phyloP scores from a whole-genome alignment of 768 basidiomycete genomes.

The Xerocomellus intermedius region DNA sequence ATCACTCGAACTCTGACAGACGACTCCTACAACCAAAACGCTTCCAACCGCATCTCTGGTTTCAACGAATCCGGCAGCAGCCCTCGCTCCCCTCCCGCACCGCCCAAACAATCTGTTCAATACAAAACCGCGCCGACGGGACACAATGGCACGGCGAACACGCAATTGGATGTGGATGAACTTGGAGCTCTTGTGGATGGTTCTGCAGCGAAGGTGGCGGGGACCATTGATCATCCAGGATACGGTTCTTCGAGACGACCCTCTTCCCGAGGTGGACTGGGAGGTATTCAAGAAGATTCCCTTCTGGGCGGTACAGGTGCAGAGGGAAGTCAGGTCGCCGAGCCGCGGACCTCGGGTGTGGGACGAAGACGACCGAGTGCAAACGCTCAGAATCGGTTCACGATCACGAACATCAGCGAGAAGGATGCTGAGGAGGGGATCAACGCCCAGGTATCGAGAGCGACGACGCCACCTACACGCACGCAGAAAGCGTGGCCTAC shows the following conservation, averaged over 20 bases:
- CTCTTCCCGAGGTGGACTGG: slow-evolving; percentile 15
- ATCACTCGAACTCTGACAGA: slow-evolving; percentile 20
- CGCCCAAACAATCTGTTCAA: slow-evolving; percentile 21
- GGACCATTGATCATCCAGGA: slow-evolving; percentile 31
- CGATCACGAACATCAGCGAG: slow-evolving; percentile 43
- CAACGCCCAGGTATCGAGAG: slow-evolving; percentile 16
- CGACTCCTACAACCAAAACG: slow-evolving; percentile 18
- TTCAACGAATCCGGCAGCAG: slow-evolving; percentile 6
- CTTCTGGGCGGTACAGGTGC: neutral
- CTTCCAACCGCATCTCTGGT: slow-evolving; percentile 3
- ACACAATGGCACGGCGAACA: slow-evolving; percentile 18
- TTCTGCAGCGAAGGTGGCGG: slow-evolving; percentile 9
- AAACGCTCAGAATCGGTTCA: slow-evolving; percentile 36
- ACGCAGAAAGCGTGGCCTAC: slow-evolving; percentile 22
- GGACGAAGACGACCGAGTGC: slow-evolving; percentile 35
- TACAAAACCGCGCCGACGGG: slow-evolving; percentile 30
- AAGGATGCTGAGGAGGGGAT: slow-evolving; percentile 38
- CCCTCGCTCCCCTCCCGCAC: slow-evolving; percentile 7
- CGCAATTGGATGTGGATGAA: slow-evolving; percentile 19
- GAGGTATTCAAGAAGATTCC: slow-evolving; percentile 25
- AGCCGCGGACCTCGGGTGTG: slow-evolving; percentile 6
- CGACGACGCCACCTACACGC: slow-evolving; percentile 30
- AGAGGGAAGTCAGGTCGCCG: slow-evolving; percentile 2
- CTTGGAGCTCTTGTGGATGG: slow-evolving; percentile 16
- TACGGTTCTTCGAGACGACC: slow-evolving; percentile 20